Evolutionary conservation across 129 eudicot genomes (phyloP).

Genomic region (Flaveria robusta): DNA sequence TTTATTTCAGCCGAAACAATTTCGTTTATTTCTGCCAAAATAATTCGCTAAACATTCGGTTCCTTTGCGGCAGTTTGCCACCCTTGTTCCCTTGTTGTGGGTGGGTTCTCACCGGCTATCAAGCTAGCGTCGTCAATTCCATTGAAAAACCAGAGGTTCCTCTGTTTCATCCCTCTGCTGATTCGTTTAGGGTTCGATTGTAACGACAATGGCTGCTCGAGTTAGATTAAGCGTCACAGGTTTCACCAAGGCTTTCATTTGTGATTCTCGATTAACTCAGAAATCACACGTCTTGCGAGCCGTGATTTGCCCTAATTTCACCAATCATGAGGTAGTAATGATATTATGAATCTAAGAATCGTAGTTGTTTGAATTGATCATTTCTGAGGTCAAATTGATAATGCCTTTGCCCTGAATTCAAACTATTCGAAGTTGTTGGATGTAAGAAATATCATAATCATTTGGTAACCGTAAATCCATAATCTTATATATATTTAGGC

Average conservation of each 20-base stretch:
- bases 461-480: neutral
- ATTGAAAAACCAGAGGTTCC: slow-evolving; percentile 6
- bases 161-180: neutral
- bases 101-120: neutral
- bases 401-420: neutral
- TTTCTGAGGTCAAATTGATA: neutral
- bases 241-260: slow-evolving; percentile 34
- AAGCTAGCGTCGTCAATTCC: slow-evolving; percentile 8
- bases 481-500: neutral
- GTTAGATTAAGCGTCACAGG: slow-evolving; percentile 57
- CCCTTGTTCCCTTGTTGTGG: neutral
- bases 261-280: slow-evolving; percentile 39
- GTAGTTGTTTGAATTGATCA: neutral
- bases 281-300: slow-evolving; percentile 44
- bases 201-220: slow-evolving; percentile 58
- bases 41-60: too few species aligned
- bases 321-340: slow-evolving; percentile 44
- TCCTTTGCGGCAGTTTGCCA: too few species aligned
- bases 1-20: too few species aligned
- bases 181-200: slow-evolving; percentile 24
- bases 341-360: neutral
- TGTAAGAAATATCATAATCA: neutral
- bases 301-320: slow-evolving; percentile 40
- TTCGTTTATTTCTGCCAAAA: too few species aligned
- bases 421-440: neutral